Conservation (phyloP, 2,329 filamentous ascomycete genomes). For the Biscogniauxia mediterranea region DNA sequence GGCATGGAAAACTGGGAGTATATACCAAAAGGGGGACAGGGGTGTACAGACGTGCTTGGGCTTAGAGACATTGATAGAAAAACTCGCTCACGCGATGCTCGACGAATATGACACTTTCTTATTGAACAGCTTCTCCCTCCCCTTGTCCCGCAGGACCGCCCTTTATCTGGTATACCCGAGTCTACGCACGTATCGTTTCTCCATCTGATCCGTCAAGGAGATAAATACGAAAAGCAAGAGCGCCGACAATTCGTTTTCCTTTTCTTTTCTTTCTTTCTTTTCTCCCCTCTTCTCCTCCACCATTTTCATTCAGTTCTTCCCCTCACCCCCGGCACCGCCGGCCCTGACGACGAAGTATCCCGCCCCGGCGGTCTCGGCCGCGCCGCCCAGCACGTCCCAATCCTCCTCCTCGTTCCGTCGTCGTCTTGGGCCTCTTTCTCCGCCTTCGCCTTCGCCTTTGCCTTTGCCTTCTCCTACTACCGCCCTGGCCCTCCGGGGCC, state of each 20-base stretch:
- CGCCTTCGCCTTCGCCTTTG: not conserved
- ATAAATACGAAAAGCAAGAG: too few species aligned
- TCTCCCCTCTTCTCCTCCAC: not conserved
- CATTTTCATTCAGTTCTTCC: not conserved
- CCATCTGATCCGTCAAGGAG: too few species aligned
- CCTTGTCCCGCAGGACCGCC: not conserved
- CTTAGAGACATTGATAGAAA: constrained; percentile 1
- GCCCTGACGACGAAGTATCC: constrained; percentile 77
- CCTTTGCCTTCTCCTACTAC: not conserved
- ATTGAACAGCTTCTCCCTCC: not conserved
- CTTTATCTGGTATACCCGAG: not conserved
- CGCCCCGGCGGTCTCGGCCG: constrained; percentile 60
- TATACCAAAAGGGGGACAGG: constrained; percentile 1
- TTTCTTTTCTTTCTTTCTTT: not conserved
- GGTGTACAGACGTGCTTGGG: too few species aligned
- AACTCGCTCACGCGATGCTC: not conserved
- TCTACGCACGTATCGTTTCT: not conserved
- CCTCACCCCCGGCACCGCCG: constrained; percentile 27
- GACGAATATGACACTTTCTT: not conserved
- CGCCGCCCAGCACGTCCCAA: constrained; percentile 70
- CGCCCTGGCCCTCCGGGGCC: constrained; percentile 24
- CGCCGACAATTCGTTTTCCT: too few species aligned
- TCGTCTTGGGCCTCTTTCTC: constrained; percentile 4
- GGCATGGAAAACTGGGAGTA: constrained; percentile 9
- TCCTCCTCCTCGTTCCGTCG: constrained; percentile 52